Conservation (phyloP, 1,284 basidiomycete species). For the Sanghuangporus sanghuang region DNA sequence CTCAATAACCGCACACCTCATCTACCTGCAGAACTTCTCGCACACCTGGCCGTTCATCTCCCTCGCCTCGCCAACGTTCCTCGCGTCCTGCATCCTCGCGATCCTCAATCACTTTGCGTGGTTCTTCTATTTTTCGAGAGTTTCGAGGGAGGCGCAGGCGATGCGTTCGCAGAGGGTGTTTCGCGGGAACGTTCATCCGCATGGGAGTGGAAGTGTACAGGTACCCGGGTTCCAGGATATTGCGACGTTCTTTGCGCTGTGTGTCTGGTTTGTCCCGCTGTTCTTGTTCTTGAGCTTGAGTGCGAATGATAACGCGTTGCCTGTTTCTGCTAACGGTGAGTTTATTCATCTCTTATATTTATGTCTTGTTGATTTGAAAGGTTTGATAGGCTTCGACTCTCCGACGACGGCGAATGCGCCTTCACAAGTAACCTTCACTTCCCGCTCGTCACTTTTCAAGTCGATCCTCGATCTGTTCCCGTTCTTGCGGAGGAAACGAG, state of each 20-base stretch:
- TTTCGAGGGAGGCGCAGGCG: conserved; percentile 46
- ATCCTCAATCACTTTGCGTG: conserved; percentile 88
- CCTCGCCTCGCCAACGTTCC: conserved; percentile 75
- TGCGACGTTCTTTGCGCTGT: conserved; percentile 88
- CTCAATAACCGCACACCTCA: conserved; percentile 76
- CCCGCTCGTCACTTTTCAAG: conserved; percentile 57
- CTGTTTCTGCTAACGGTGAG: conserved; percentile 36
- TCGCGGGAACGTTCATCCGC: background rate
- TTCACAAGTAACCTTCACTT: conserved; percentile 26
- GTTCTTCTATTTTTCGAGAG: conserved; percentile 87
- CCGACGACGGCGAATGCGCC: conserved; percentile 22
- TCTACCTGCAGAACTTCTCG: conserved; percentile 92
- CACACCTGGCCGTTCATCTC: conserved; percentile 86
- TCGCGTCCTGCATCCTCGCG: conserved; percentile 79
- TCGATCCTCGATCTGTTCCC: conserved; percentile 49
- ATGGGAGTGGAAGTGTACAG: conserved; percentile 19
- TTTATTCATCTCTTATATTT: conserved; percentile 4
- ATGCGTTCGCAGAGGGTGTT: background rate
- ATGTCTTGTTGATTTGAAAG: background rate
- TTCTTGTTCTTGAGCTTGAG: conserved; percentile 92
- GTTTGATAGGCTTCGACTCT: conserved; percentile 29
- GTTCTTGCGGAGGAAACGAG: conserved; percentile 29
- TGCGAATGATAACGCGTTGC: conserved; percentile 92
- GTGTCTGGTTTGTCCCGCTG: conserved; percentile 88
- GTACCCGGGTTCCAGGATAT: conserved; percentile 80